These are phyloP conservation scores for Pseudozyma thailandica DNA, from an alignment of 1,284 basidiomycete species.

Conservation along the genomic window DNA sequence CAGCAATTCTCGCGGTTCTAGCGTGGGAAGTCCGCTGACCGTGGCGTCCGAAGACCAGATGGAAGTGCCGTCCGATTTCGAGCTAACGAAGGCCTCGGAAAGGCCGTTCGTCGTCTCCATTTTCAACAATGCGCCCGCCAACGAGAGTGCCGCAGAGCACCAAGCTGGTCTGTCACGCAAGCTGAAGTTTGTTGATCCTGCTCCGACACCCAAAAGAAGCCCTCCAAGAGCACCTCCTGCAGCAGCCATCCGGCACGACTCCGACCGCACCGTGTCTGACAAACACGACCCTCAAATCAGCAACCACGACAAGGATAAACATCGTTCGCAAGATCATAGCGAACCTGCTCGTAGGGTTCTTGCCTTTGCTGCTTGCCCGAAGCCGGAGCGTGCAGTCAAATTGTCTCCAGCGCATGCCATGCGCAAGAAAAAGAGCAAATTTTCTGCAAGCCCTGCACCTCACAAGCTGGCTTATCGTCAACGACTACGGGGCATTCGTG, in stretches of 20 bases:
- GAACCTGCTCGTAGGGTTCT: slow-evolving; percentile 16
- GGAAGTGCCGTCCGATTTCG: neutral
- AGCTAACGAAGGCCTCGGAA: slow-evolving; percentile 9
- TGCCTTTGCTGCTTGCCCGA: slow-evolving; percentile 41
- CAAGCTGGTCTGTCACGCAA: slow-evolving; percentile 14
- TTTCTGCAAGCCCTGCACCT: slow-evolving; percentile 47
- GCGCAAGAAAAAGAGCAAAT: slow-evolving; percentile 15
- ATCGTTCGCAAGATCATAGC: neutral
- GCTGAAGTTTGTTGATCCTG: slow-evolving; percentile 28
- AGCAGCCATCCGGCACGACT: slow-evolving; percentile 2
- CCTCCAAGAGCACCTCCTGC: neutral
- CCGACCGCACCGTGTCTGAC: slow-evolving; percentile 1
- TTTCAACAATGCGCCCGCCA: slow-evolving; percentile 9
- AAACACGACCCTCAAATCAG: neutral
- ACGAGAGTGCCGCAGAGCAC: slow-evolving; percentile 1
- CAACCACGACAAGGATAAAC: neutral
- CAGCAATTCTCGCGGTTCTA: slow-evolving; percentile 30
- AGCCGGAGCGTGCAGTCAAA: slow-evolving; percentile 21
- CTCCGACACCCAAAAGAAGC: slow-evolving; percentile 17
- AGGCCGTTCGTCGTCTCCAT: slow-evolving; percentile 8
- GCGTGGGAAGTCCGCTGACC: slow-evolving; percentile 32
- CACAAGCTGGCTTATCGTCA: slow-evolving; percentile 38
- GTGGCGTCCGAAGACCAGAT: slow-evolving; percentile 11
- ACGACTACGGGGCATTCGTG: slow-evolving; percentile 35
- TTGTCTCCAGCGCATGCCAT: slow-evolving; percentile 20